phyloP scores from a whole-genome alignment of 2,329 filamentous ascomycete species.

The Diaporthe sp. region DNA sequence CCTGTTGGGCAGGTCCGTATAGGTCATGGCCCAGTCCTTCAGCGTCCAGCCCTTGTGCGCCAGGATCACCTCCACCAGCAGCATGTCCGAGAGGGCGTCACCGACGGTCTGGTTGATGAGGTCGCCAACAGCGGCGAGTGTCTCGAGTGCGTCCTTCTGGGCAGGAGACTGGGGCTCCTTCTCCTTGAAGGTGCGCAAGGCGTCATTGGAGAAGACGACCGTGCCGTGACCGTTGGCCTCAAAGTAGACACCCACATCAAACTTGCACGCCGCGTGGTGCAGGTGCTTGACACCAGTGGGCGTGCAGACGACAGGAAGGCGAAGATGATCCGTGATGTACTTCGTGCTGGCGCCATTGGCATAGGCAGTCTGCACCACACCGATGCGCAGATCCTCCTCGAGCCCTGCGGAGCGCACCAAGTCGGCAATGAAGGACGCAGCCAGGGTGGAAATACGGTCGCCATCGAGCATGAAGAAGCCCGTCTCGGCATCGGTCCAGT shows the following conservation, averaged over 20 bases:
- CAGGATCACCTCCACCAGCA: slow-evolving; percentile 95
- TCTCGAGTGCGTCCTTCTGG: slow-evolving; percentile 90
- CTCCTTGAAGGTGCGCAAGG: slow-evolving; percentile 82
- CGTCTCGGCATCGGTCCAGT: slow-evolving; percentile 86
- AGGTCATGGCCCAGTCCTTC: slow-evolving; percentile 92
- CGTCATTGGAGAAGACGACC: slow-evolving; percentile 90
- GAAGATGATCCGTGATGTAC: slow-evolving; percentile 89
- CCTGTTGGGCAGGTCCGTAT: slow-evolving; percentile 93
- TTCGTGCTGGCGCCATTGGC: slow-evolving; percentile 95
- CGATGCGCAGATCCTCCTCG: slow-evolving; percentile 85
- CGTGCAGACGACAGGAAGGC: slow-evolving; percentile 92
- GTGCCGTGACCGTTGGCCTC: slow-evolving; percentile 99
- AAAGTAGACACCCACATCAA: slow-evolving; percentile 97
- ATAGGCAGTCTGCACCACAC: slow-evolving; percentile 97
- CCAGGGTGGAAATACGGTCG: slow-evolving; percentile 95
- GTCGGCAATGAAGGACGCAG: slow-evolving; percentile 93
- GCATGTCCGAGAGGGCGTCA: slow-evolving; percentile 94
- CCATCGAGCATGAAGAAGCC: slow-evolving; percentile 95
- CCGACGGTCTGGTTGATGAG: slow-evolving; percentile 99
- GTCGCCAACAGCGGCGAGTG: slow-evolving; percentile 84
- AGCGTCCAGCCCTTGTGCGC: slow-evolving; percentile 94
- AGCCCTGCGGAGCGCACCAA: slow-evolving; percentile 86
- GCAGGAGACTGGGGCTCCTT: slow-evolving; percentile 90
- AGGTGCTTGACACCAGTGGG: slow-evolving; percentile 97
- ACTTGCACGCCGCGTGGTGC: slow-evolving; percentile 95